Base-by-base conservation (phyloP, 768 basidiomycete genomes). In the Lactarius sp. region DNA sequence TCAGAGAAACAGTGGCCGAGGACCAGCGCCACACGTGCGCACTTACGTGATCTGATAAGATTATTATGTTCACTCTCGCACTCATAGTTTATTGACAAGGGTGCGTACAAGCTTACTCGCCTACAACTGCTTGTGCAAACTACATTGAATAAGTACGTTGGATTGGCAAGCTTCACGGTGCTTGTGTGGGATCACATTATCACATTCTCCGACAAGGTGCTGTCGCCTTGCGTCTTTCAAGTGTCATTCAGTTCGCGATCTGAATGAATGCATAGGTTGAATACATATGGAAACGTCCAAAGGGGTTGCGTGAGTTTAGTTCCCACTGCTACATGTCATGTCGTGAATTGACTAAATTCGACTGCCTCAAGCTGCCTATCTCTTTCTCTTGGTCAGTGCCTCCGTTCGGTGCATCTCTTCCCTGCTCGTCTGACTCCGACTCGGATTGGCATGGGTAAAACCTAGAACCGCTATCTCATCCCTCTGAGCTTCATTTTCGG, bases 401-500 rank as follows among this genome's bases (percentile, higher is more conserved):
- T 37, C 13, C 2, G 16, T 22, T 44, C 8, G 14, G 1, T 39
- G 12, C 12, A 33, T 31, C 13, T 44, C 13, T 14, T 9, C 16
- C 6, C 6, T 20, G 10, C 13, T 33, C 18, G 4, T 4, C 58
- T 63, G 37, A 52, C 50, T 4, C 58, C 61, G 37, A 52, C 50
- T 22, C 4, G 1, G 16, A 44, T 18, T 44, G 1, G n/a, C 37
- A 34, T 44, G n/a, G 16, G 8, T 12, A 22, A 53, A 55, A 14
- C 33, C 14, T 6, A 87, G 85, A 87, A 87, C 67, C 81, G 85
- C 27, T 87, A 87, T 67, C 72, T 87, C 22, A 85, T 82, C 0
- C 85, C 85, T 0, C 72, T 86, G 2, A 83, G 82, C 0, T 87
- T 87, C 69, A 79, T 85, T 18, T 70, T 86, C 52, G 85, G 85